Evolutionary conservation across 163 green algal species (phyloP), one percentile per base, ranked within the genome.

Genomic region (Coccomyxa subellipsoidea): DNA sequence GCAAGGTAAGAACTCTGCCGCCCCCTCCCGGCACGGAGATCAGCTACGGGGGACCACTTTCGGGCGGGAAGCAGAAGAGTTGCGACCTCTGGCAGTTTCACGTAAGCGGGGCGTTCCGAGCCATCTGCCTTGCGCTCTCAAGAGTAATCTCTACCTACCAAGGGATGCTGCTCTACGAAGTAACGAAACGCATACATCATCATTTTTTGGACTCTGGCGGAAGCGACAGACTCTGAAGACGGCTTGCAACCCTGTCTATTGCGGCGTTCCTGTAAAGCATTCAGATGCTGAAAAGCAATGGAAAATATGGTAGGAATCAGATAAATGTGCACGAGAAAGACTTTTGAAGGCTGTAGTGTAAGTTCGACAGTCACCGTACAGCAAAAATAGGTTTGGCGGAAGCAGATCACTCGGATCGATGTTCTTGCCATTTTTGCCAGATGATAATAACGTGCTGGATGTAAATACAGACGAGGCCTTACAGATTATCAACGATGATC

Each of bases 381-480:
- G n/a, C 10, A 8, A 27, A 4, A 73, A 36, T n/a, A 73, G 7
- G 1, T 6, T 73, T 36, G 27, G 18, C 15, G 32, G 59, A 27
- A 73, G 8, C 21, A 73, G 66, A 73, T 73, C 2, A 34, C 27
- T n/a, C 21, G 18, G 27, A 34, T 36, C 27, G 66, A 73, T 36
- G 66, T 83, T 69, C 71, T 34, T 79, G 39, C 80, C 80, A 32
- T 83, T 72, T 32, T 40, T 83, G 40, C 80, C 80, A 34, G 39
- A 83, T 32, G 80, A 83, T 31, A 79, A 78, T 10, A 23, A 71
- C 9, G 31, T 47, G 59, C 73, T 47, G 7, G 70, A 69, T 21
- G 37, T 10, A 5, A 38, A 38, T 18, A 36, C 76, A 27, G 69
- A 79, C 27, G 76, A 53, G 12, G 21, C 35, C 21, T 29, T 81